Percentiles rank a stretch among this genome's conserved stretches.
phyloP scores from a whole-genome alignment of 495 filamentous ascomycete species.

The Hypoxylon lienhwacheense region DNA sequence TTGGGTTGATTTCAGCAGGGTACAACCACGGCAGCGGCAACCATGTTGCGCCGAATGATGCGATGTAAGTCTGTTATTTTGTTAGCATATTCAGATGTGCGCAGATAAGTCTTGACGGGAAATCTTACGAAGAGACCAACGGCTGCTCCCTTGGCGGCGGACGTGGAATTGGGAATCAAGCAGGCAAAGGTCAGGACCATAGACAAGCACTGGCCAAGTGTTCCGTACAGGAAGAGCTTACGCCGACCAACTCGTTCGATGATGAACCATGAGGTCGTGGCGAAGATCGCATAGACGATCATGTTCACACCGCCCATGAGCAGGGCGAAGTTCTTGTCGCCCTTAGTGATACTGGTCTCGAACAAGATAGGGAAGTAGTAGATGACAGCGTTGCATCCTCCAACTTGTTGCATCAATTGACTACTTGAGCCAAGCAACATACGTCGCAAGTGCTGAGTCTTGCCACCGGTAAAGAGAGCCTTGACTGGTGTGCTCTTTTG shows the following conservation, averaged over 20 bases:
- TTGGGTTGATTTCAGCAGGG: conserved; percentile 63
- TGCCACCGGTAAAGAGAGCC: conserved; percentile 58
- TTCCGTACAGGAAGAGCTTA: conserved; percentile 61
- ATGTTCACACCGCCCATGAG: conserved; percentile 44
- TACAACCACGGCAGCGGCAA: conserved; percentile 60
- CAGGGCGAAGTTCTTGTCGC: conserved; percentile 28
- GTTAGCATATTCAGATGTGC: background rate
- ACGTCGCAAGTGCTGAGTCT: conserved; percentile 61
- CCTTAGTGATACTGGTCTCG: conserved; percentile 41
- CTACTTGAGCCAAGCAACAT: conserved; percentile 58
- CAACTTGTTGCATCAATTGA: conserved; percentile 73
- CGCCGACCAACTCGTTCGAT: conserved; percentile 69
- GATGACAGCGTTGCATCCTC: conserved; percentile 71
- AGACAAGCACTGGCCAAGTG: conserved; percentile 62
- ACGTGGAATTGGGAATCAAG: conserved; percentile 57
- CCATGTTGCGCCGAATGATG: conserved; percentile 67
- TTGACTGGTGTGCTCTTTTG: conserved; percentile 49
- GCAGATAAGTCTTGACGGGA: conserved; percentile 17
- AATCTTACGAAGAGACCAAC: conserved; percentile 55
- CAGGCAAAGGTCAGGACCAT: conserved; percentile 70
- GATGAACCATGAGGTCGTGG: conserved; percentile 74
- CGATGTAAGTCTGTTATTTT: conserved; percentile 32
- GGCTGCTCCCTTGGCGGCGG: conserved; percentile 41
- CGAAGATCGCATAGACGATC: conserved; percentile 70
- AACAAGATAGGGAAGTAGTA: conserved; percentile 59